Conservation (phyloP, 345 rosid genomes). For the Reutealis trisperma region DNA sequence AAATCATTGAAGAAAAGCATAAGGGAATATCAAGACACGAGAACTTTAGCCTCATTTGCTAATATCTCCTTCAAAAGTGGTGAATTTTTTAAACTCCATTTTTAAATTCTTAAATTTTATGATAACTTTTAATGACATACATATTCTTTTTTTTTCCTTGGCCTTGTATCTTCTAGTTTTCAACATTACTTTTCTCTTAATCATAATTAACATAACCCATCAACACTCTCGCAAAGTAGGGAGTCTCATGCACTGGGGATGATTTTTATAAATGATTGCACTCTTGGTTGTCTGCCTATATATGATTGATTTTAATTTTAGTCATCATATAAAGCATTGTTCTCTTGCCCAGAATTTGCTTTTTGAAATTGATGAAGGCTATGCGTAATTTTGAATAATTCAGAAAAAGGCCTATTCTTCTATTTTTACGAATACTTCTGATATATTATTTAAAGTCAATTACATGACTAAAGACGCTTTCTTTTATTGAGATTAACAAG, state of each 20-base stretch:
- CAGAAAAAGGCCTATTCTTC: too few species aligned
- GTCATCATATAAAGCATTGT: neutral
- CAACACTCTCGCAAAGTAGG: too few species aligned
- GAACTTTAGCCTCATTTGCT: constrained; percentile 56
- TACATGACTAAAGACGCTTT: neutral
- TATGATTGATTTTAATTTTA: neutral
- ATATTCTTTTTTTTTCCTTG: neutral
- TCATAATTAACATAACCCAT: too few species aligned
- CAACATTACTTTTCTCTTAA: neutral
- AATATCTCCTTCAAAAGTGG: constrained; percentile 84
- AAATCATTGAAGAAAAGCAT: constrained; percentile 62
- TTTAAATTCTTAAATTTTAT: neutral
- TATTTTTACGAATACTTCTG: too few species aligned
- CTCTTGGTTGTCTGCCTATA: neutral
- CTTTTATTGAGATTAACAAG: neutral
- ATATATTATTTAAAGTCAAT: too few species aligned
- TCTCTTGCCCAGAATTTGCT: neutral
- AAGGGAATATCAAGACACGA: constrained; percentile 54
- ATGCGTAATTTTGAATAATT: too few species aligned
- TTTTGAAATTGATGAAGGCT: neutral
- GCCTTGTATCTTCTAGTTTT: neutral
- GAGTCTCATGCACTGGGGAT: too few species aligned
- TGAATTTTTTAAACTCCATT: constrained; percentile 3
- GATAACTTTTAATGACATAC: neutral
- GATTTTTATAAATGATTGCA: neutral